Base-by-base conservation (phyloP, 1,139 yeast genomes). In the Wickerhamiella pararugosa region DNA sequence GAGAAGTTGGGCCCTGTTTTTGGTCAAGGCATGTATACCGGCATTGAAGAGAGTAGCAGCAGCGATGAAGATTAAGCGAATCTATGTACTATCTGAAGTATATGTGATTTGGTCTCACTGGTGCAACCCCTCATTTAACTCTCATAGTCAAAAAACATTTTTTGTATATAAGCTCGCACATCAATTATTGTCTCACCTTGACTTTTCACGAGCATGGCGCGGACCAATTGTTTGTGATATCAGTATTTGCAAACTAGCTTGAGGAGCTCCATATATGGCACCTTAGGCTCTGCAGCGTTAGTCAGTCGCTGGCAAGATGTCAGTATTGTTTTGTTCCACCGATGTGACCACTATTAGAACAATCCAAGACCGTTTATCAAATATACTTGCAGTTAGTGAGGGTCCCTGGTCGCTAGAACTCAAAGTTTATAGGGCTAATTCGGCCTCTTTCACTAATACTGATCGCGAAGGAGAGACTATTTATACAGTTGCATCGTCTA, bases 351-450 rank as follows among this genome's bases (percentile, higher is more conserved):
- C 79, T 3, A 76, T 79, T 35, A 66, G 78, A 0, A 73, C 73
- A 45, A 70, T 79, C 51, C 81, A 77, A 51, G 87, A 79, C 56
- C 72, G 71, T 49, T 66, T 79, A 10, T 69, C 77, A 11, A 78
- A 79, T 51, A 76, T 74, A 46, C 64, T 76, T 27, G 83, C 86
- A 0, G 65, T 70, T 10, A 53, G 68, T 2, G 63, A 69, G 34
- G 80, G 82, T 2, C 66, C 71, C 44, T 79, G 87, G 87, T 63
- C 61, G 44, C 75, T 78, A 54, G 76, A 70, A 41, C 69, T 77
- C 56, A 75, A 75, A 51, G 71, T 79, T 40, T 79, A 72, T 55
- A 61, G 82, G 36, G 78, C 76, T 54, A 79, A 78, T 44, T 56
- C 60, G 4, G 61, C 61, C 5, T 53, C 61, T 6, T 48, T 43